Conservation (phyloP, 169 alveolate species). For the Eimeria zaria region DNA sequence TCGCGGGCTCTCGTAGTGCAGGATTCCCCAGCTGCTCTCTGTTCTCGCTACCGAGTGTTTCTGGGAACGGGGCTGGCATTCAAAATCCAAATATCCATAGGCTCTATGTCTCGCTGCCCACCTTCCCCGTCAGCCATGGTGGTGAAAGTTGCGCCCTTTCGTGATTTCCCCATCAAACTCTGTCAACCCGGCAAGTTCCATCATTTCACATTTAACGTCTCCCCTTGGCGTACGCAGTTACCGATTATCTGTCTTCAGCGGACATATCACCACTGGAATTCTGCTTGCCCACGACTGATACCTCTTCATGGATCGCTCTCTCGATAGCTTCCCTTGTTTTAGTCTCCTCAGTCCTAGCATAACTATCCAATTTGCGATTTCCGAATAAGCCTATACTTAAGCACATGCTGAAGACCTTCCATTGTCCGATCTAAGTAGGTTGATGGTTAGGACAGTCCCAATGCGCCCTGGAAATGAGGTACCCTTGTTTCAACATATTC, state of each 20-base stretch:
- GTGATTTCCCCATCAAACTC: too few species aligned
- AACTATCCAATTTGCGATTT: not conserved
- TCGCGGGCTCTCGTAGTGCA: too few species aligned
- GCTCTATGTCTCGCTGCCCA: too few species aligned
- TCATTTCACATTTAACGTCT: not conserved
- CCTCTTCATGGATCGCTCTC: not conserved
- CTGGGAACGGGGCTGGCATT: too few species aligned
- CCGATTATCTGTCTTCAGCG: not conserved
- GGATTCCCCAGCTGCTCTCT: too few species aligned
- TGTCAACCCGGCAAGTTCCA: not conserved
- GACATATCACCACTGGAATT: too few species aligned
- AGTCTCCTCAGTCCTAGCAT: not conserved
- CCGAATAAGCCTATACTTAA: too few species aligned
- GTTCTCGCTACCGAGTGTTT: too few species aligned
- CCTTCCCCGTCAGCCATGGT: not conserved
- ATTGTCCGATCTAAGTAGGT: too few species aligned
- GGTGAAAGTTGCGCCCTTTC: too few species aligned
- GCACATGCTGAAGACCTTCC: not conserved
- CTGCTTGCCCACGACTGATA: not conserved
- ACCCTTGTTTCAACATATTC: not conserved
- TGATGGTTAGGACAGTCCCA: too few species aligned
- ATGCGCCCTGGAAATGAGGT: not conserved
- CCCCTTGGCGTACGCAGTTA: not conserved
- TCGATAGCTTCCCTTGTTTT: not conserved
- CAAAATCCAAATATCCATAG: too few species aligned